Percentiles rank a stretch among this genome's conserved stretches.
phyloP scores from a whole-genome alignment of 2,329 filamentous ascomycete species.

The Cadophora gregata region DNA sequence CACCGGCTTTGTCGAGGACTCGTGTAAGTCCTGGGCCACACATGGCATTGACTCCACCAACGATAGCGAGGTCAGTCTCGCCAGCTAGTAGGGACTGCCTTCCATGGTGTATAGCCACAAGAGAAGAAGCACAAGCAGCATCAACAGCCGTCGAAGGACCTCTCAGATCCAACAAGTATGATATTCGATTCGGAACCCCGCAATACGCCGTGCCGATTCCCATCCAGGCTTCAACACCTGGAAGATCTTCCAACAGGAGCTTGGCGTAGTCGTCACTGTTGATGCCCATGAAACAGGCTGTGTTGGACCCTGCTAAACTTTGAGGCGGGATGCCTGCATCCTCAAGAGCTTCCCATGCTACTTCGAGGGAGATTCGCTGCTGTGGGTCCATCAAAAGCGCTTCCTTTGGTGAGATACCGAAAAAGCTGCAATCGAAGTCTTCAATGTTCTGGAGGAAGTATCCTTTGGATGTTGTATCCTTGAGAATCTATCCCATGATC shows the following conservation, averaged over 20 bases:
- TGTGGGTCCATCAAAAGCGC: slow-evolving; percentile 11
- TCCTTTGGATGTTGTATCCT: neutral
- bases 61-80: slow-evolving; percentile 51
- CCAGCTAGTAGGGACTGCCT: slow-evolving; percentile 54
- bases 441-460: slow-evolving; percentile 14
- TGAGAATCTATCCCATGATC: neutral
- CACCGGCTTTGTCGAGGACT: slow-evolving; percentile 26
- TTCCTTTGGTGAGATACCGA: slow-evolving; percentile 5
- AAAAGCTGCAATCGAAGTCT: slow-evolving; percentile 16
- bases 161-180: slow-evolving; percentile 19
- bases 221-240: neutral
- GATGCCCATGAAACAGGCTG: slow-evolving; percentile 6
- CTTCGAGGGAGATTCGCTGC: slow-evolving; percentile 16
- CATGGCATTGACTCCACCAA: slow-evolving; percentile 41
- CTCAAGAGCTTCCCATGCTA: slow-evolving; percentile 14
- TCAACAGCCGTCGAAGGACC: slow-evolving; percentile 15
- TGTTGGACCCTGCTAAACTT: slow-evolving; percentile 9
- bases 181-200: slow-evolving; percentile 15
- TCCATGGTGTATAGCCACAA: slow-evolving; percentile 60
- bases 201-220: slow-evolving; percentile 3
- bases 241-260: neutral
- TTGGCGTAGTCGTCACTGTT: slow-evolving; percentile 7
- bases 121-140: slow-evolving; percentile 47
- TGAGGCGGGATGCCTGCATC: slow-evolving; percentile 6
- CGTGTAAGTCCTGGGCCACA: slow-evolving; percentile 18